phyloP scores from a whole-genome alignment of 352 stramenopile species.

The Phytopythium vexans region DNA sequence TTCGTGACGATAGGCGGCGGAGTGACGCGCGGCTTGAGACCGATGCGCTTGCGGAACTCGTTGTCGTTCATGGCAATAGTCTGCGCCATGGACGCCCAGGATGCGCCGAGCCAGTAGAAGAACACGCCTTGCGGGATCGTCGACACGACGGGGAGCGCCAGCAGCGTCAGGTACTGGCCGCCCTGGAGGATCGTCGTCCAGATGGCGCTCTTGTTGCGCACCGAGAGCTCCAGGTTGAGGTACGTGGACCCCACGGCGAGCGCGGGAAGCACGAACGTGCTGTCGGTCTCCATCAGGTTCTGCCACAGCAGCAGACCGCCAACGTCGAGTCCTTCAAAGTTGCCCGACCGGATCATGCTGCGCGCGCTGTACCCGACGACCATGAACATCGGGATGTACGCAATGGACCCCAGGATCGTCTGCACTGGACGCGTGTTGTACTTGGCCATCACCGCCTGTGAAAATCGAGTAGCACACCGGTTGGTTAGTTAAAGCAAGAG shows the following conservation, averaged over 20 bases:
- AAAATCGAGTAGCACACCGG: background rate
- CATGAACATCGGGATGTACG: slow-evolving; percentile 72
- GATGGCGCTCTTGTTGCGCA: slow-evolving; percentile 43
- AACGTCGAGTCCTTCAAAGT: slow-evolving; percentile 53
- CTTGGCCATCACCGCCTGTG: slow-evolving; percentile 64
- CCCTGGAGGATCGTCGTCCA: slow-evolving; percentile 38
- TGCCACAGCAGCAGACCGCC: slow-evolving; percentile 63
- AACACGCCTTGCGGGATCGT: slow-evolving; percentile 70
- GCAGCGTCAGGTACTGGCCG: slow-evolving; percentile 52
- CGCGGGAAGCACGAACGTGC: slow-evolving; percentile 53
- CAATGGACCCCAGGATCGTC: slow-evolving; percentile 55
- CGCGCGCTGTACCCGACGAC: slow-evolving; percentile 73
- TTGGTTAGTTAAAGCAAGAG: slow-evolving; percentile 1
- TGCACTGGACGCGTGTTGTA: slow-evolving; percentile 70
- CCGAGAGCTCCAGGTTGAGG: slow-evolving; percentile 52
- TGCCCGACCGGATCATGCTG: slow-evolving; percentile 73
- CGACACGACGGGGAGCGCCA: slow-evolving; percentile 48
- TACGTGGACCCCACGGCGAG: slow-evolving; percentile 59
- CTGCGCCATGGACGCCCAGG: slow-evolving; percentile 65
- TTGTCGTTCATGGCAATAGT: slow-evolving; percentile 64
- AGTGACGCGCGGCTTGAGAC: slow-evolving; percentile 42
- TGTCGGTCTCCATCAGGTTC: slow-evolving; percentile 63
- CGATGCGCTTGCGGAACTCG: slow-evolving; percentile 50
- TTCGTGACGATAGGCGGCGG: slow-evolving; percentile 7
- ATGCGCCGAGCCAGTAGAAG: slow-evolving; percentile 78